These are phyloP conservation scores for Gomphus bonarii DNA, from an alignment of 1,284 basidiomycete genomes.

Conservation along the genomic window DNA sequence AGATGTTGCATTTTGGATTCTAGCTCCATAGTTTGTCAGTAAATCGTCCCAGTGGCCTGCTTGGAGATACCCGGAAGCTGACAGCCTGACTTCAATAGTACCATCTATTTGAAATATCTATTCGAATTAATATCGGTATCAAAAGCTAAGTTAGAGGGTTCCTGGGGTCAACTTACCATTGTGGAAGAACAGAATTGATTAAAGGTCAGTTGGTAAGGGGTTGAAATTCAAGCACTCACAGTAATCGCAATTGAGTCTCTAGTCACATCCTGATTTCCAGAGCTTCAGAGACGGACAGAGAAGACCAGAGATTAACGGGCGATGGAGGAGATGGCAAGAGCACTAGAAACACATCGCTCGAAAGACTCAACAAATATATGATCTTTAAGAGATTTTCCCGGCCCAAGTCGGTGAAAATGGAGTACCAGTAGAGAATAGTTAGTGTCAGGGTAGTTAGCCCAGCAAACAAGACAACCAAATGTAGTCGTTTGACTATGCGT, in stretches of 20 bases:
- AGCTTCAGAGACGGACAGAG: constrained; percentile 35
- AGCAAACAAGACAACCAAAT: background rate
- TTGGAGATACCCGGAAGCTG: constrained; percentile 60
- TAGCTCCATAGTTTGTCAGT: constrained; percentile 43
- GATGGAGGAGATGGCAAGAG: background rate
- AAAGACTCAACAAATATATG: background rate
- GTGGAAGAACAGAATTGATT: background rate
- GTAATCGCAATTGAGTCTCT: constrained; percentile 15
- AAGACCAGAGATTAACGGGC: constrained; percentile 33
- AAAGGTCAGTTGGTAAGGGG: background rate
- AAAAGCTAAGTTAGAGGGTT: background rate
- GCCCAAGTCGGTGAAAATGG: background rate
- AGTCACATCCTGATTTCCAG: constrained; percentile 37
- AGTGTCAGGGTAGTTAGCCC: background rate
- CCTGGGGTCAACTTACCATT: background rate
- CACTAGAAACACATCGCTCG: background rate
- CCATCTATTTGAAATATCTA: constrained; percentile 60
- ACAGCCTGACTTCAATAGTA: constrained; percentile 52
- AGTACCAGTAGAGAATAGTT: background rate
- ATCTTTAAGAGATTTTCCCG: background rate
- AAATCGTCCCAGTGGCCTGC: constrained; percentile 43
- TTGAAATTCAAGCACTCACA: background rate
- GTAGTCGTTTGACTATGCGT: background rate
- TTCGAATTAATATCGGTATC: constrained; percentile 37
- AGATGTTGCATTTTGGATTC: constrained; percentile 48